Conservation (phyloP, 768 basidiomycete genomes). For the Trametes gibbosa region DNA sequence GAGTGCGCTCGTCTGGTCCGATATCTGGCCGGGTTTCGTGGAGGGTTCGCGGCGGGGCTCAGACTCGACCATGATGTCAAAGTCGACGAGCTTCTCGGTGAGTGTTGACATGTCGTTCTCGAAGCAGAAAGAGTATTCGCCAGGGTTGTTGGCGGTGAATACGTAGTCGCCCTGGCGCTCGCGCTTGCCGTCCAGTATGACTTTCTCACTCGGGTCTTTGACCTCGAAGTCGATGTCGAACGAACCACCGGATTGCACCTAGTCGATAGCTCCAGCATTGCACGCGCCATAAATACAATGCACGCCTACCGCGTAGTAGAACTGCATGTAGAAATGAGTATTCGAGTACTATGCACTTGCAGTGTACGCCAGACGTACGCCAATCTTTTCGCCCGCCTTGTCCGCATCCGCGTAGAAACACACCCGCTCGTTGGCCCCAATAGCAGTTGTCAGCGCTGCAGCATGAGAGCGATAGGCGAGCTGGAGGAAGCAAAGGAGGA, state of each 20-base stretch:
- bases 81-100: constrained; percentile 91
- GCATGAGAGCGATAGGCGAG: constrained; percentile 32
- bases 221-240: constrained; percentile 96
- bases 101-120: constrained; percentile 96
- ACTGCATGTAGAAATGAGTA: constrained; percentile 43
- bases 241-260: constrained; percentile 96
- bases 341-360: constrained; percentile 1
- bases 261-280: background rate
- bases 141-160: constrained; percentile 87
- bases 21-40: constrained; percentile 82
- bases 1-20: constrained; percentile 88
- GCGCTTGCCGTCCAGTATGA: constrained; percentile 81
- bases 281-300: background rate
- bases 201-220: constrained; percentile 85
- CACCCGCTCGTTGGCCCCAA: constrained; percentile 73
- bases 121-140: constrained; percentile 96
- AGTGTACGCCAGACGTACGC: constrained; percentile 47
- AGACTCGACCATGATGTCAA: constrained; percentile 98
- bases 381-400: constrained; percentile 90
- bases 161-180: constrained; percentile 98
- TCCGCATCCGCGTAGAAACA: constrained; percentile 98
- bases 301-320: constrained; percentile 88
- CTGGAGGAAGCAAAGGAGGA: constrained; percentile 19
- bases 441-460: constrained; percentile 76
- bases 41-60: constrained; percentile 90